These are phyloP conservation scores for Colletotrichum sojae DNA, from an alignment of 2,329 filamentous ascomycete species.

Conservation along the genomic window DNA sequence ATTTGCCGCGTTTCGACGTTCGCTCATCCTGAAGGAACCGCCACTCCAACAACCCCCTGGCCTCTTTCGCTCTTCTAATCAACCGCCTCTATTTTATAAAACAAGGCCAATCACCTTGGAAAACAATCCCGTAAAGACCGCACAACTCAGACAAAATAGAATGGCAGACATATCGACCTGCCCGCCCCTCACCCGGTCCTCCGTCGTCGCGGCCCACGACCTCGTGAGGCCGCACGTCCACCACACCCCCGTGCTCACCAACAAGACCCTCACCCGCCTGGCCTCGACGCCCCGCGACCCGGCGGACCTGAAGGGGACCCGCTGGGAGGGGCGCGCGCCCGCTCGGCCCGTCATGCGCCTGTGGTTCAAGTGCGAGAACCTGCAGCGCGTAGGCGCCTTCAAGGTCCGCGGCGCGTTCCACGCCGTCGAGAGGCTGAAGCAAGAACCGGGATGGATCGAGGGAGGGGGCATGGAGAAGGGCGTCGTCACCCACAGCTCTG, in stretches of 20 bases:
- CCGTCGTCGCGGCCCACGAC: slow-evolving; percentile 79
- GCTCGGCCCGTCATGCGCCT: slow-evolving; percentile 78
- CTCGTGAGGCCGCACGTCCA: slow-evolving; percentile 85
- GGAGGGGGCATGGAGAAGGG: slow-evolving; percentile 73
- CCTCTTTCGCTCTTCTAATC: no score
- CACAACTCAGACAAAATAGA: background rate
- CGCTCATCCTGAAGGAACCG: slow-evolving; percentile 41
- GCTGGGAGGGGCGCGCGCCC: slow-evolving; percentile 68
- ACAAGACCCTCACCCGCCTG: slow-evolving; percentile 78
- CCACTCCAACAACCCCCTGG: background rate
- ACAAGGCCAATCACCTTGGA: background rate
- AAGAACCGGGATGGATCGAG: slow-evolving; percentile 72
- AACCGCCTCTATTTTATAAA: no score
- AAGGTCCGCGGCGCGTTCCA: slow-evolving; percentile 94
- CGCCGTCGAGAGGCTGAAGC: slow-evolving; percentile 79
- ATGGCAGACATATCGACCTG: slow-evolving; percentile 68
- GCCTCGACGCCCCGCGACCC: slow-evolving; percentile 78
- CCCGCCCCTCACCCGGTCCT: slow-evolving; percentile 78
- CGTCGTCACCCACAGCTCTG: slow-evolving; percentile 91
- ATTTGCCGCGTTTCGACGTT: slow-evolving; percentile 22
- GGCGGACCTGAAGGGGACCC: slow-evolving; percentile 68
- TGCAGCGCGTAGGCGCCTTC: slow-evolving; percentile 92
- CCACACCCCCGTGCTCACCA: slow-evolving; percentile 86
- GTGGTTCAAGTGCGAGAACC: slow-evolving; percentile 97
- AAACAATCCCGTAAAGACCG: background rate